phyloP scores from a whole-genome alignment of 306 rosid genomes.

The Vigna unguiculata region DNA sequence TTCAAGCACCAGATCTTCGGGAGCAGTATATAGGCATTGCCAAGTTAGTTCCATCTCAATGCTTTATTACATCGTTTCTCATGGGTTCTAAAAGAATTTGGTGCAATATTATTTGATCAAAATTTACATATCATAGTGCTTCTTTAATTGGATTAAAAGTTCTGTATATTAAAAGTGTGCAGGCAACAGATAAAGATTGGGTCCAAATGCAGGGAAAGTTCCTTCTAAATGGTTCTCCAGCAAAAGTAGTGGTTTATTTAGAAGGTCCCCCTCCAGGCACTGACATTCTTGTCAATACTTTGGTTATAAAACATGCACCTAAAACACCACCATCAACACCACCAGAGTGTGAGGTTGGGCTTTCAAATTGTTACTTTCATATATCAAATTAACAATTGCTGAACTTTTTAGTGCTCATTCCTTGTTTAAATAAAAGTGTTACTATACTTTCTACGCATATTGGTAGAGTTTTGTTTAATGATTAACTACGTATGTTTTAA shows the following conservation, averaged over 20 bases:
- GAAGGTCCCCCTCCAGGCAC: constrained; percentile 94
- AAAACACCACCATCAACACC: constrained; percentile 74
- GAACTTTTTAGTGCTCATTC: neutral
- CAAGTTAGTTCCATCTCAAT: constrained; percentile 61
- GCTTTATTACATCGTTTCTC: neutral
- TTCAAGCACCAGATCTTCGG: constrained; percentile 72
- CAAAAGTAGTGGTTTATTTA: constrained; percentile 76
- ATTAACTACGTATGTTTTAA: constrained; percentile 18
- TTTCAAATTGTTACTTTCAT: constrained; percentile 30
- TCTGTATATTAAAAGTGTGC: constrained; percentile 65
- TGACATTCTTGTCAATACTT: constrained; percentile 84
- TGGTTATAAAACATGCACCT: constrained; percentile 81
- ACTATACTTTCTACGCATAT: neutral
- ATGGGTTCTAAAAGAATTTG: neutral
- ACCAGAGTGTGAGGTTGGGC: constrained; percentile 72
- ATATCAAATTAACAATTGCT: neutral
- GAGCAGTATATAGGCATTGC: constrained; percentile 92
- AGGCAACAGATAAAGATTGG: constrained; percentile 97
- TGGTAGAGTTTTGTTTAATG: neutral
- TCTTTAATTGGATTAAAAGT: constrained; percentile 25
- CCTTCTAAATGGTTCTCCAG: constrained; percentile 82
- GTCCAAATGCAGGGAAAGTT: constrained; percentile 83
- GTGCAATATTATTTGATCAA: neutral
- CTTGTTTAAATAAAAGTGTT: neutral
- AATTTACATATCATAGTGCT: constrained; percentile 2